A percentile compares a stretch with the other conserved stretches of the same genome.
These are phyloP conservation scores for Pseudonitzschia delicatissima DNA, from an alignment of 108 stramenopile genomes.

Conservation along the genomic window DNA sequence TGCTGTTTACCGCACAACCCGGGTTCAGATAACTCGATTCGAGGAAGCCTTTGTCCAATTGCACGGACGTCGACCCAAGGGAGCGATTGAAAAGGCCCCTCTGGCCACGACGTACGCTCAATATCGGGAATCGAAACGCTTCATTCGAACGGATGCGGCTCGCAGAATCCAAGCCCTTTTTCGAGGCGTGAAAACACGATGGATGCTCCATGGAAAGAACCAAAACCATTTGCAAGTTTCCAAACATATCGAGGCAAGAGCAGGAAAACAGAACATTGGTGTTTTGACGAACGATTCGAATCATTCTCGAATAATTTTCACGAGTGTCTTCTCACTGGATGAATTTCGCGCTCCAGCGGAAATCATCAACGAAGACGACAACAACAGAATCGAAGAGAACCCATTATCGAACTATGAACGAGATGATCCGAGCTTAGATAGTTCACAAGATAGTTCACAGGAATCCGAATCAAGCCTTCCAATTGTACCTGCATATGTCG, in stretches of 20 bases:
- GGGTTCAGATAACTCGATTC: slow-evolving; percentile 84
- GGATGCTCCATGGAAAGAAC: slow-evolving; percentile 45
- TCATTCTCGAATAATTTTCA: no score
- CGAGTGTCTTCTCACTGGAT: slow-evolving; percentile 28
- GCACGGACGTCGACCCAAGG: slow-evolving; percentile 78
- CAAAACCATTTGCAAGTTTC: slow-evolving; percentile 46
- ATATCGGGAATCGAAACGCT: slow-evolving; percentile 87
- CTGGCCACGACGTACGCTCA: slow-evolving; percentile 85
- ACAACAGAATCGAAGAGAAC: slow-evolving; percentile 12
- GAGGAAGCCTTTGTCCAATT: slow-evolving; percentile 80
- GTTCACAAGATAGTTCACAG: slow-evolving; percentile 5
- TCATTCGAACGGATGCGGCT: slow-evolving; percentile 85
- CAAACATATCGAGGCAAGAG: slow-evolving; percentile 44
- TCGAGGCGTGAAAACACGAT: slow-evolving; percentile 57
- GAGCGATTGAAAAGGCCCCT: slow-evolving; percentile 76
- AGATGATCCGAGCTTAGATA: neutral
- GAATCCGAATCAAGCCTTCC: neutral
- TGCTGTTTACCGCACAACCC: slow-evolving; percentile 79
- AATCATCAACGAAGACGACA: no score
- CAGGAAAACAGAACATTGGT: slow-evolving; percentile 26
- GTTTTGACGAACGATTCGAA: neutral
- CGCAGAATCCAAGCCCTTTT: slow-evolving; percentile 78
- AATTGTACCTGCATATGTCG: no score
- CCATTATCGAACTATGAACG: neutral
- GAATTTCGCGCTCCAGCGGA: slow-evolving; percentile 74